Base-by-base conservation (phyloP, 768 basidiomycete species). In the Suillus lakei region DNA sequence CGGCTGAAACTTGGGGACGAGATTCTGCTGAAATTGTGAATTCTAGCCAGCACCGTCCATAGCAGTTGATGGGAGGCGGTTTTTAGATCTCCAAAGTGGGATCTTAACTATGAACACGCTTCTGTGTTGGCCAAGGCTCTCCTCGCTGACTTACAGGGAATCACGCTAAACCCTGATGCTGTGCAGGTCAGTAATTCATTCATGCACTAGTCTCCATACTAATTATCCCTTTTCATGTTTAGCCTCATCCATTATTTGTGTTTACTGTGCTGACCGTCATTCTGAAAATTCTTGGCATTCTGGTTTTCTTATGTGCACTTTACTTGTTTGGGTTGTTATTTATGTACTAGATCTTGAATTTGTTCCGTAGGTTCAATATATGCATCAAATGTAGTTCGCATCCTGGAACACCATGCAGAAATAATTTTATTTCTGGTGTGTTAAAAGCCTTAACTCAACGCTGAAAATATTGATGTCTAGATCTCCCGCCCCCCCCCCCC, bases 61-160 rank as follows among this genome's bases (percentile, higher is more conserved):
- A 65, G 61, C 53, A 65, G 61, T 26, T 53, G 16, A 8, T 66
- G 60, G 65, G 65, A 69, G 60, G 61, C 32, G 5, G 30, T 18
- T 15, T 60, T 68, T 26, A 5, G 39, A 23, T 43, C 30, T 38
- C 39, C 59, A 13, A 58, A 59, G 46, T 69, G 66, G 64, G 64
- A 66, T 41, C 44, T 66, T 34, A 26, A 62, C 44, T 66, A 61
- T 7, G 60, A 69, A 43, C 61, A 66, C 21, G 66, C 60, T 8
- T 32, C 34, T 4, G 62, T 62, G 46, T 34, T 66, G 5, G 51
- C 61, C 23, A 13, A 36, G 21, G 65, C 54, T 7, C 65, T 66
- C 61, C 8, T 12, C 12, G 26, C 16, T 26, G 65, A 66, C 34
- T 21, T 62, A 10, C 61, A 65, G 36, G 50, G 59, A 30, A 60